phyloP scores from a whole-genome alignment of 257 asterid genomes.

The Leonotis leonurus region DNA sequence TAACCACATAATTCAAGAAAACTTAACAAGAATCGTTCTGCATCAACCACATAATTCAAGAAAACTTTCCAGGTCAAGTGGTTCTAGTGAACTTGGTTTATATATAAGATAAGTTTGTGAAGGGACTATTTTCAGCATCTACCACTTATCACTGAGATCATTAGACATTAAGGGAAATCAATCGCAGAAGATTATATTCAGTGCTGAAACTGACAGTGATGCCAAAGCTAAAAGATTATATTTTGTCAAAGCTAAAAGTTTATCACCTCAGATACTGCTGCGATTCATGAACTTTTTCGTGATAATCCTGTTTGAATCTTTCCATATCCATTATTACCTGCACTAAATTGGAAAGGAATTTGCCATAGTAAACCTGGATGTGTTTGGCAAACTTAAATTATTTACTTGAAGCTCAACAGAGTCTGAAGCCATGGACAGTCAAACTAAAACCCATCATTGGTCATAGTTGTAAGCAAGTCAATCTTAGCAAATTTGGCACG shows the following conservation, averaged over 20 bases:
- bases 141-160: background rate
- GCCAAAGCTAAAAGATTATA: background rate
- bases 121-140: slow-evolving; percentile 4
- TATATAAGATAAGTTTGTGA: background rate
- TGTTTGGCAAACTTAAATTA: slow-evolving; percentile 1
- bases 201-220: background rate
- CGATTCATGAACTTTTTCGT: slow-evolving; percentile 47
- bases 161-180: slow-evolving; percentile 3
- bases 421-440: slow-evolving; percentile 1
- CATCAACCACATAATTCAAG: slow-evolving; percentile 1
- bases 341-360: slow-evolving; percentile 20
- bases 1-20: slow-evolving; percentile 6
- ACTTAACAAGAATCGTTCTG: background rate
- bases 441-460: slow-evolving; percentile 2
- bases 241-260: slow-evolving; percentile 12
- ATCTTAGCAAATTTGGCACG: background rate
- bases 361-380: background rate
- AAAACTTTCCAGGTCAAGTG: background rate
- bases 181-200: background rate
- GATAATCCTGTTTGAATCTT: slow-evolving; percentile 77
- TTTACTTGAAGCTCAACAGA: slow-evolving; percentile 1
- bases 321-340: slow-evolving; percentile 98
- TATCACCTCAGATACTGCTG: slow-evolving; percentile 65
- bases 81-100: background rate
- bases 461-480: slow-evolving; percentile 6